Evolutionary conservation across 305 asterid genomes (phyloP), one percentile per base, ranked within the genome.

Genomic region (Salvia sclarea): DNA sequence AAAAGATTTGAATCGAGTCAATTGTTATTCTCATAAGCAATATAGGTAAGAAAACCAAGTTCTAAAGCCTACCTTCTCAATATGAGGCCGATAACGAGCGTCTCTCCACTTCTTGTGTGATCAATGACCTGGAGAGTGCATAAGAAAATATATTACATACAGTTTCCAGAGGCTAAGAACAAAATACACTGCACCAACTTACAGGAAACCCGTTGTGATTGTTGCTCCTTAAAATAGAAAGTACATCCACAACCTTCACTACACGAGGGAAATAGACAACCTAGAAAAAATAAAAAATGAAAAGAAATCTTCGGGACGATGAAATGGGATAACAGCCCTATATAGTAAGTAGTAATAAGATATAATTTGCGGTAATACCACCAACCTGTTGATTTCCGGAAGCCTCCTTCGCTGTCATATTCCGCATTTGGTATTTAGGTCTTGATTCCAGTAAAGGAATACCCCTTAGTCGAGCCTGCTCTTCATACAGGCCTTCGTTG

Each of bases 361-460:
- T 13, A 38, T 38, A 38, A 48, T 13, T 35, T 20, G 20, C 49
- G 58, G 11, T 38, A 78, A 66, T 73, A 66, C 60, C 68, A 64
- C 74, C 65, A 54, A 94, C 96, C 90, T 88, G 92, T 73, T 89
- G 97, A 80, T 74, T 86, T 70, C 95, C 92, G 75, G 89, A 83
- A 38, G 96, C 96, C 77, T 94, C 99, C 76, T 88, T 91, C 18
- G 92, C 99, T 8, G 87, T 86, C 96, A 91, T 86, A 73, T 78
- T 84, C 43, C 97, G 87, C 97, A 94, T 87, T 86, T 89, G 96
- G 80, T 91, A 87, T 75, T 94, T 94, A 58, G 99, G 99, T 78
- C 83, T 91, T 54, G 99, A 94, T 74, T 94, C 99, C 74, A 94
- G 94, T 66, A 94, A 77, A 6, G 97, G 99, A 71, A 94, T 89